Base-by-base conservation (phyloP, 1,284 basidiomycete species). In the Fistulinella staudtii region DNA sequence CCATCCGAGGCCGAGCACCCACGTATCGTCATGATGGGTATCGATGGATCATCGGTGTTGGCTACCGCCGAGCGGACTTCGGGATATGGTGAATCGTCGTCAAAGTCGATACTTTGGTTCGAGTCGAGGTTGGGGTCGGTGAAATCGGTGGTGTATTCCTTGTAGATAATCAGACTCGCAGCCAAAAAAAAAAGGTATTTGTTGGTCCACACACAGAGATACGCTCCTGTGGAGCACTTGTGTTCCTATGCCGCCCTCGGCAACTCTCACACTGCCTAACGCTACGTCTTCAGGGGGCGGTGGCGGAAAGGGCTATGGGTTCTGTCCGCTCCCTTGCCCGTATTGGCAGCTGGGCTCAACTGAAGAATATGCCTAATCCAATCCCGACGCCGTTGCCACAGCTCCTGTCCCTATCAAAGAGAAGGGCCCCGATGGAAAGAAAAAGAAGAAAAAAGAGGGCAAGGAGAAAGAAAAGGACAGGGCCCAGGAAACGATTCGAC, bases 251-350 rank as follows among this genome's bases (percentile, higher is more conserved):
- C n/a, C n/a, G n/a, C 57, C 48, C 42, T 54, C 46, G 21, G 47
- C 39, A 3, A 49, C 47, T 22, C 36, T 39, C 50, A 39, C 55
- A 29, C 61, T 65, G 23, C 66, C 73, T n/a, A 41, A 31, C 3
- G 40, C 45, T 39, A 41, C 43, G 4, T 47, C 37, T 23, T 13
- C 37, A 18, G 57, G 48, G 5, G 34, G 8, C n/a, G 56, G 83
- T 89, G 40, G 87, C 86, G 1, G 46, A 89, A 11, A 77, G 86
- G 13, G 86, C 87, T 3, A 89, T 89, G 69, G 73, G 80, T 33
- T 82, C 80, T 15, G 79, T 89, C 54, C 71, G 80, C 25, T 84
- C 80, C 2, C 66, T 89, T 40, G 85, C 87, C 4, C 68, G 79
- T 34, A 79, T 89, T 41, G 76, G 80, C 1, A 81, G 80, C 54